These are phyloP conservation scores for Arthonia radiata DNA, from an alignment of 495 filamentous ascomycete genomes.

Conservation along the genomic window DNA sequence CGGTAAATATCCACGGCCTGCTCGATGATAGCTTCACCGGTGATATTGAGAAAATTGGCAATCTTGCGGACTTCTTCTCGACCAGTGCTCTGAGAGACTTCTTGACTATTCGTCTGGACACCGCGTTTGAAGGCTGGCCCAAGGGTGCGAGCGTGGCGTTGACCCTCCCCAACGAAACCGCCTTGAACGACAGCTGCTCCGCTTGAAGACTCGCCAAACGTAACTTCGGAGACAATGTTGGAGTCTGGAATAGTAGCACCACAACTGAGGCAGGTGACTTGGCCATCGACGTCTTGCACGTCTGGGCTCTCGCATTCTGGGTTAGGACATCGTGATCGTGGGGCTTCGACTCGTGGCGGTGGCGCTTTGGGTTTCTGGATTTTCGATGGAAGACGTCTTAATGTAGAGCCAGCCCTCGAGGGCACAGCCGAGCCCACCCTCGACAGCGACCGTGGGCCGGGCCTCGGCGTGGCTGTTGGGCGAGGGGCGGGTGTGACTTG, in stretches of 20 bases:
- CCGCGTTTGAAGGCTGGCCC: slow-evolving; percentile 30
- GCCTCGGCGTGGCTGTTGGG: too few species aligned
- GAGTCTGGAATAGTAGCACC: slow-evolving; percentile 57
- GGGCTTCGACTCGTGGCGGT: too few species aligned
- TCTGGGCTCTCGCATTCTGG: background rate
- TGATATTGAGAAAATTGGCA: slow-evolving; percentile 26
- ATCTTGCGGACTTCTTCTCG: slow-evolving; percentile 27
- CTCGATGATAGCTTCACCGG: slow-evolving; percentile 30
- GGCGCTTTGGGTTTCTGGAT: too few species aligned
- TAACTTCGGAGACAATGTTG: slow-evolving; percentile 76
- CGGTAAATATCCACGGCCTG: slow-evolving; percentile 49
- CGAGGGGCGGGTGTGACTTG: too few species aligned
- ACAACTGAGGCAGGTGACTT: slow-evolving; percentile 50
- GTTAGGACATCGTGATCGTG: too few species aligned
- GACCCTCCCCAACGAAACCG: slow-evolving; percentile 59
- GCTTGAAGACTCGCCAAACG: slow-evolving; percentile 57
- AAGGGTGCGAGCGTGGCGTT: slow-evolving; percentile 37
- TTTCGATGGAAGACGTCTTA: too few species aligned
- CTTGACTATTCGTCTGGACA: slow-evolving; percentile 32
- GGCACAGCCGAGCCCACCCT: too few species aligned
- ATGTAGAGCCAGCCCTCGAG: too few species aligned
- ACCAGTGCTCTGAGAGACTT: slow-evolving; percentile 45
- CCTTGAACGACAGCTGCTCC: slow-evolving; percentile 86
- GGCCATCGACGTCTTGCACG: slow-evolving; percentile 20
- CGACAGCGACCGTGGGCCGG: too few species aligned